Evolutionary conservation across 2,329 filamentous ascomycete genomes (phyloP).

Genomic region (Neophaeococcomyces mojaviensis): DNA sequence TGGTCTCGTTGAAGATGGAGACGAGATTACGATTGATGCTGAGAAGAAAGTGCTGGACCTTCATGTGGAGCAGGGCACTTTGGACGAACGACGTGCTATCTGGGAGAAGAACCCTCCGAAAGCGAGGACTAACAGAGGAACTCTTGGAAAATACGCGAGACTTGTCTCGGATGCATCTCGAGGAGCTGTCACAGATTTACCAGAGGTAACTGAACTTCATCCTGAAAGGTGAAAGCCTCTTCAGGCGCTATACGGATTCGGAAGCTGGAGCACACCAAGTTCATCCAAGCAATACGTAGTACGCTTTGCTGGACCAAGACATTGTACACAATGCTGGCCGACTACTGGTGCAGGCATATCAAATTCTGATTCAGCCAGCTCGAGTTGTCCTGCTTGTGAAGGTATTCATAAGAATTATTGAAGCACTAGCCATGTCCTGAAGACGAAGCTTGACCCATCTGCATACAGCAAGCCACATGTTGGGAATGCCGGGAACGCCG

Average conservation of each 20-base stretch:
- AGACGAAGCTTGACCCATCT: too few species aligned
- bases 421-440: too few species aligned
- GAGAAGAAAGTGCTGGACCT: slow-evolving; percentile 62
- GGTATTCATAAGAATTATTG: too few species aligned
- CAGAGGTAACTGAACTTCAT: slow-evolving; percentile 4
- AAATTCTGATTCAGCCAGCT: not conserved
- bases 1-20: slow-evolving; percentile 71
- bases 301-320: too few species aligned
- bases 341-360: not conserved
- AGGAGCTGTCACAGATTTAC: slow-evolving; percentile 22
- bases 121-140: slow-evolving; percentile 54
- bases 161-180: slow-evolving; percentile 41
- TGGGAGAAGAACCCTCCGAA: slow-evolving; percentile 54
- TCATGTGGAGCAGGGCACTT: slow-evolving; percentile 58
- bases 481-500: too few species aligned
- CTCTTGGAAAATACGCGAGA: slow-evolving; percentile 62
- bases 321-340: not conserved
- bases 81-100: slow-evolving; percentile 48
- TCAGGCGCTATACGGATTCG: not conserved
- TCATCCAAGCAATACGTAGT: too few species aligned
- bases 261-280: not conserved
- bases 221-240: not conserved
- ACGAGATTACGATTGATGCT: slow-evolving; percentile 74
- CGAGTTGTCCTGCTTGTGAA: too few species aligned
- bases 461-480: too few species aligned